A percentile compares a stretch with the other conserved stretches of the same genome.
These are phyloP conservation scores for Juglanconis sp. DNA, from an alignment of 2,329 filamentous ascomycete species.

Conservation along the genomic window DNA sequence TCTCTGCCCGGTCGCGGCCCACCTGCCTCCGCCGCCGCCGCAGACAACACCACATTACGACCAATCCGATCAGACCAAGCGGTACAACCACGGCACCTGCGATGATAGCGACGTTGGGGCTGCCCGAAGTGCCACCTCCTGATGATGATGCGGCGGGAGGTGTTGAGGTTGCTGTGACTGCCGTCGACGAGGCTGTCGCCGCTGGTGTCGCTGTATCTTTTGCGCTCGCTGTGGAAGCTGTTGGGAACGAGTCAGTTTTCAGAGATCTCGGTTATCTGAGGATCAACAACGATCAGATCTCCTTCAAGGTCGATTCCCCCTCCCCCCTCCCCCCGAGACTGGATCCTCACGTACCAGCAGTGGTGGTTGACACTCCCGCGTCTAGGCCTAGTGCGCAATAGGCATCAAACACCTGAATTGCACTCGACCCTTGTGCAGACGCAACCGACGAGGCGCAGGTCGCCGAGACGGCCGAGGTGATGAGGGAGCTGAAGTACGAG, in stretches of 20 bases:
- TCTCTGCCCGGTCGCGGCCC: slow-evolving; percentile 3
- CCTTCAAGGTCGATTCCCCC: no score
- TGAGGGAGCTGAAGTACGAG: slow-evolving; percentile 7
- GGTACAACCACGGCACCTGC: background rate
- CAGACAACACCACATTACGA: slow-evolving; percentile 1
- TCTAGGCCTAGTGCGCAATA: slow-evolving; percentile 1
- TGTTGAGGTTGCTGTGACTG: background rate
- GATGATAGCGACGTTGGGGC: background rate
- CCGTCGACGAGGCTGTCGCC: background rate
- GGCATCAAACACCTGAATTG: slow-evolving; percentile 6
- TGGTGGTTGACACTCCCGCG: background rate
- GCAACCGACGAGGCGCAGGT: slow-evolving; percentile 2
- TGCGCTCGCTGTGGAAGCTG: background rate
- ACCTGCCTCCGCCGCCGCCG: slow-evolving; percentile 3
- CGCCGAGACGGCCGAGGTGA: slow-evolving; percentile 8
- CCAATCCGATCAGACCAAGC: background rate
- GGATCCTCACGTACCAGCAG: slow-evolving; percentile 6
- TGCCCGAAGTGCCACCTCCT: background rate
- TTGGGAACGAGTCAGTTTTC: background rate
- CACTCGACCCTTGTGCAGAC: background rate
- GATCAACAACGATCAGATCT: background rate
- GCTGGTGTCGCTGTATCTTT: background rate
- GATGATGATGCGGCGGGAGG: background rate
- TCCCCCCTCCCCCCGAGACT: no score
- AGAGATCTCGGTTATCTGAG: no score